Conservation (phyloP, 2,329 filamentous ascomycete genomes). For the Colletotrichum liriopes region DNA sequence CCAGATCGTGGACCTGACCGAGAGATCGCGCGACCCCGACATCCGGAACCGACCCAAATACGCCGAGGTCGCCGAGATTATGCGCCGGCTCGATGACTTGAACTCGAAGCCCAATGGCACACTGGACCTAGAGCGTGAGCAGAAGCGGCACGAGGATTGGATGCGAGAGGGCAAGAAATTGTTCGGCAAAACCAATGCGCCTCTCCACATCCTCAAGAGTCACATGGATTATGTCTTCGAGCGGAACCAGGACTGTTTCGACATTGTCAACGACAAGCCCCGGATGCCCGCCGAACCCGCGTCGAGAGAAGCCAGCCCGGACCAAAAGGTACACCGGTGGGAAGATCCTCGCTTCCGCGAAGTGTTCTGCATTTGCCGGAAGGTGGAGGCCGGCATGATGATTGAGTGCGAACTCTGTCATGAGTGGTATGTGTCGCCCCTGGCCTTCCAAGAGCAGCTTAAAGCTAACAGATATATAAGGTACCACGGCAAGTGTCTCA, state of each 20-base stretch:
- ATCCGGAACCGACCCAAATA: slow-evolving; percentile 88
- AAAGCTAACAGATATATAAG: slow-evolving; percentile 57
- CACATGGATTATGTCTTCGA: slow-evolving; percentile 96
- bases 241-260: slow-evolving; percentile 92
- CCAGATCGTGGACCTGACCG: slow-evolving; percentile 86
- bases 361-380: slow-evolving; percentile 97
- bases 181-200: slow-evolving; percentile 98
- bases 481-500: slow-evolving; percentile 98
- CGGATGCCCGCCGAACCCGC: slow-evolving; percentile 92
- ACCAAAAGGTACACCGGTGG: slow-evolving; percentile 68
- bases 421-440: slow-evolving; percentile 80
- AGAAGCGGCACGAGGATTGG: slow-evolving; percentile 97
- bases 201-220: slow-evolving; percentile 92
- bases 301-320: slow-evolving; percentile 81
- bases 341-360: slow-evolving; percentile 78
- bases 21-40: slow-evolving; percentile 82
- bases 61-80: slow-evolving; percentile 89
- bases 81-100: slow-evolving; percentile 88
- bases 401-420: slow-evolving; percentile 99
- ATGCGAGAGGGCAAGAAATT: slow-evolving; percentile 98
- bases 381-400: slow-evolving; percentile 97
- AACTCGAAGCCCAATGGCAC: slow-evolving; percentile 95
- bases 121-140: slow-evolving; percentile 92
- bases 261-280: slow-evolving; percentile 86
- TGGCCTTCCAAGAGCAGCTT: slow-evolving; percentile 35